phyloP scores from a whole-genome alignment of 2,329 filamentous ascomycete genomes.

The Ascochyta viciae-villosae region DNA sequence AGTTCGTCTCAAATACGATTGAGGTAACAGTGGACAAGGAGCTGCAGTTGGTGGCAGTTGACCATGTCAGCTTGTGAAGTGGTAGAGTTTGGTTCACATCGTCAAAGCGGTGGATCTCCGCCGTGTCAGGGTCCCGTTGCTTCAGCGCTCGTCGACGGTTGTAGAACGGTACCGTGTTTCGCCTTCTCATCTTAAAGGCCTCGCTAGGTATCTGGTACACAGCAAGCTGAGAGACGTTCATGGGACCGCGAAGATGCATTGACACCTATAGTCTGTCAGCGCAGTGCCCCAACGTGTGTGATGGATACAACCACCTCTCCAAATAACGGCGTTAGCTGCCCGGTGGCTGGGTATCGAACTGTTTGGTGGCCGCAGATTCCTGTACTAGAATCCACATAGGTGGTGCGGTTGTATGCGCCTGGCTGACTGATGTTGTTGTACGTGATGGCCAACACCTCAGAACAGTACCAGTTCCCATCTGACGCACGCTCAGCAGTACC shows the following conservation, averaged over 20 bases:
- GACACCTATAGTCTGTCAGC: constrained; percentile 64
- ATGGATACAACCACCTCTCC: constrained; percentile 64
- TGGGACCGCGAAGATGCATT: constrained; percentile 74
- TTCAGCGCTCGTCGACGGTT: constrained; percentile 20
- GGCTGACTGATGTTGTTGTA: constrained; percentile 67
- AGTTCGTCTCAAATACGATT: constrained; percentile 21
- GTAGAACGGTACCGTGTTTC: constrained; percentile 29
- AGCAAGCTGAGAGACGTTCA: constrained; percentile 71
- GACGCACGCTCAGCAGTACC: constrained; percentile 41
- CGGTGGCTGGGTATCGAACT: constrained; percentile 65
- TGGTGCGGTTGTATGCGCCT: constrained; percentile 71
- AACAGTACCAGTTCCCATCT: constrained; percentile 71
- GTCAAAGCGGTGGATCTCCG: background rate
- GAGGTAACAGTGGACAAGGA: constrained; percentile 16
- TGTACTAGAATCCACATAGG: constrained; percentile 63
- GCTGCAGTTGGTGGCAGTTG: constrained; percentile 13
- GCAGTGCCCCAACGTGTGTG: background rate
- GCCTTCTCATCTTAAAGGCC: constrained; percentile 22
- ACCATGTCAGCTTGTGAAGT: constrained; percentile 10
- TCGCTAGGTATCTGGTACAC: constrained; percentile 64
- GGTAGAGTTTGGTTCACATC: background rate
- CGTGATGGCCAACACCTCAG: constrained; percentile 69
- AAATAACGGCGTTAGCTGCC: constrained; percentile 70
- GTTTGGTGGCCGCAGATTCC: constrained; percentile 62
- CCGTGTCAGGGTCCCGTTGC: background rate